These are phyloP conservation scores for Cercospora sp. DNA, from an alignment of 2,329 filamentous ascomycete genomes.

Conservation along the genomic window DNA sequence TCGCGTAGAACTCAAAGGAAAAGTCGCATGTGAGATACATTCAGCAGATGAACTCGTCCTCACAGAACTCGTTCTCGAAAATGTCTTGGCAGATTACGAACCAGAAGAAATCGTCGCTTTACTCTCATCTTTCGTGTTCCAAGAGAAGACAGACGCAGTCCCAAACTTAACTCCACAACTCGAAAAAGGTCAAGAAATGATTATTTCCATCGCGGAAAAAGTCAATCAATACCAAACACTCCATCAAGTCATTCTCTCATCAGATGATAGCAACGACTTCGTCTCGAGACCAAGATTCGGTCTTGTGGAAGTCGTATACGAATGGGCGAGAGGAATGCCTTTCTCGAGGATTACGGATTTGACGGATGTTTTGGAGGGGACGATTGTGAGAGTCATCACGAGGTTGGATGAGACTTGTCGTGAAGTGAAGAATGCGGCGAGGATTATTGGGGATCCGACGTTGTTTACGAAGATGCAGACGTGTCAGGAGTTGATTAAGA, in stretches of 20 bases:
- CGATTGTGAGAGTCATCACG: conserved; percentile 93
- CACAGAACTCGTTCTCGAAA: conserved; percentile 94
- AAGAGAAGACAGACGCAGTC: conserved; percentile 85
- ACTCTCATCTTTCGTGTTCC: conserved; percentile 92
- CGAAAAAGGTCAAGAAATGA: conserved; percentile 78
- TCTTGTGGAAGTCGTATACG: conserved; percentile 95
- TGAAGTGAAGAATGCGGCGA: conserved; percentile 94
- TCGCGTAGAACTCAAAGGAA: conserved; percentile 93
- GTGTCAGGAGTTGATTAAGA: conserved; percentile 96
- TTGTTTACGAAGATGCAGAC: conserved; percentile 96
- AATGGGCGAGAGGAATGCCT: conserved; percentile 96
- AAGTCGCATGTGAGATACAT: conserved; percentile 97
- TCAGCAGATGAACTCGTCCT: conserved; percentile 94
- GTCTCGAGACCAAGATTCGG: conserved; percentile 84
- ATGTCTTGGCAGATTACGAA: conserved; percentile 91
- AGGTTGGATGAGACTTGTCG: conserved; percentile 92
- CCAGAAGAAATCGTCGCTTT: conserved; percentile 95
- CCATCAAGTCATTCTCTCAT: conserved; percentile 86
- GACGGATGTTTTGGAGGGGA: conserved; percentile 95
- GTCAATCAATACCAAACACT: conserved; percentile 86
- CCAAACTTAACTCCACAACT: conserved; percentile 80
- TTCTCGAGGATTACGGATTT: conserved; percentile 97
- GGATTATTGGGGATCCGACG: conserved; percentile 90
- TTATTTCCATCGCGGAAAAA: conserved; percentile 86
- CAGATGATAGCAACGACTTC: conserved; percentile 91